phyloP scores from a whole-genome alignment of 2,329 filamentous ascomycete genomes.

The Aspergillus caelatus region DNA sequence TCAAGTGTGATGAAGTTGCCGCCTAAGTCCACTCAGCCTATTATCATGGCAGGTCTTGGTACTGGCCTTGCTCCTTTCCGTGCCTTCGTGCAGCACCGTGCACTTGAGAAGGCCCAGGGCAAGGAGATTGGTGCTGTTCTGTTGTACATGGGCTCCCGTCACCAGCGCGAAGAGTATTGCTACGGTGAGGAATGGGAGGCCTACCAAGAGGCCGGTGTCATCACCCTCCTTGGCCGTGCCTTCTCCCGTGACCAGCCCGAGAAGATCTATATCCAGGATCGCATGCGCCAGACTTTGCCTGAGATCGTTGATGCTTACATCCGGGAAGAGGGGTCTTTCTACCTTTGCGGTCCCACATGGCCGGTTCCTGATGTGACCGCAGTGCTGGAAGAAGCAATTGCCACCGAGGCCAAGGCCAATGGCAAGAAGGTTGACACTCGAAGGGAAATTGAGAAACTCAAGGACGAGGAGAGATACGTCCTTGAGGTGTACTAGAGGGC shows the following conservation, averaged over 20 bases:
- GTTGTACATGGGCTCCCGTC: conserved; percentile 93
- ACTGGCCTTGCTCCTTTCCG: conserved; percentile 99
- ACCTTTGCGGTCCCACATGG: conserved; percentile 97
- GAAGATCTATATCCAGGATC: conserved; percentile 99
- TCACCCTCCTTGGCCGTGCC: conserved; percentile 88
- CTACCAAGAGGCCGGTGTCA: conserved; percentile 91
- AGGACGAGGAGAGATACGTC: conserved; percentile 93
- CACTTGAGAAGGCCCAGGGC: conserved; percentile 96
- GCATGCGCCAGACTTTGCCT: conserved; percentile 84
- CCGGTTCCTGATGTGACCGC: conserved; percentile 95
- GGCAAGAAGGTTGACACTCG: conserved; percentile 78
- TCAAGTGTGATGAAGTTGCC: conserved; percentile 99
- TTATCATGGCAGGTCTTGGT: conserved; percentile 99
- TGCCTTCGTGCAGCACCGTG: conserved; percentile 96
- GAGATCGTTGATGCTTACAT: conserved; percentile 88
- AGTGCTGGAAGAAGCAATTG: conserved; percentile 91
- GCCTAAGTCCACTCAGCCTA: conserved; percentile 78
- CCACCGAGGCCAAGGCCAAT: conserved; percentile 67
- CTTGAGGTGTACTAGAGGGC: conserved; percentile 83
- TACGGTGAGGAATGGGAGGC: conserved; percentile 99
- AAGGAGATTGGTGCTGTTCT: conserved; percentile 92
- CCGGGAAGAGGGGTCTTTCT: conserved; percentile 86
- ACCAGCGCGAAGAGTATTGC: conserved; percentile 97
- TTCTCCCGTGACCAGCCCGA: conserved; percentile 96
- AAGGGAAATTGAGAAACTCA: conserved; percentile 95